Evolutionary conservation across 2,329 filamentous ascomycete genomes (phyloP).

Genomic region (Ophiostoma piceae): DNA sequence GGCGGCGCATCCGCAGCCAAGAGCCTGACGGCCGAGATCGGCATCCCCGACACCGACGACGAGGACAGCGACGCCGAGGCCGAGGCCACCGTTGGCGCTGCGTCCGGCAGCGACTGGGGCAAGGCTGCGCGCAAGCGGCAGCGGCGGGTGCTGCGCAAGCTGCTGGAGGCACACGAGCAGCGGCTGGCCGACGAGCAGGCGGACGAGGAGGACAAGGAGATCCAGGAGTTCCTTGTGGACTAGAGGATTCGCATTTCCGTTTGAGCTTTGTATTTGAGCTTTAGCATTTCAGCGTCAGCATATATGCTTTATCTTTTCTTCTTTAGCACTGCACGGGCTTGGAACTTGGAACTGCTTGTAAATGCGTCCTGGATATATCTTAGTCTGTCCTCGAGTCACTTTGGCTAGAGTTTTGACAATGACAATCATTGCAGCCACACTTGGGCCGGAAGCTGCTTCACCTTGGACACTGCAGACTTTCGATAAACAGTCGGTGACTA

Average conservation of each 20-base stretch:
- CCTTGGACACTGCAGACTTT: background rate
- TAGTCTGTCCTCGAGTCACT: background rate
- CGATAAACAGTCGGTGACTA: background rate
- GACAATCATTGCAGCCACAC: background rate
- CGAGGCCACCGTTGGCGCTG: constrained; percentile 32
- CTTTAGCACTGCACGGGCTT: background rate
- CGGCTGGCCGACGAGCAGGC: constrained; percentile 50
- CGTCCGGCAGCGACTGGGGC: constrained; percentile 54
- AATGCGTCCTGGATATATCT: background rate
- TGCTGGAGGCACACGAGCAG: constrained; percentile 60
- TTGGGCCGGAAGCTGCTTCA: background rate
- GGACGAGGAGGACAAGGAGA: constrained; percentile 68
- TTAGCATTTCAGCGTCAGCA: background rate
- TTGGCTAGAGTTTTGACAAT: background rate
- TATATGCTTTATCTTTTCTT: background rate
- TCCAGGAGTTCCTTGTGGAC: constrained; percentile 64
- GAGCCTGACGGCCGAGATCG: constrained; percentile 38
- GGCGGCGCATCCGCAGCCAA: constrained; percentile 39
- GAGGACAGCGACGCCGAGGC: constrained; percentile 35
- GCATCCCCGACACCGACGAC: constrained; percentile 21
- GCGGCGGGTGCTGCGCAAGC: constrained; percentile 59
- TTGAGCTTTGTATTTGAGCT: background rate
- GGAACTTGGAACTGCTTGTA: background rate
- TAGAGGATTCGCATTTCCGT: constrained; percentile 28
- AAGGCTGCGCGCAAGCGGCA: constrained; percentile 65